These are phyloP conservation scores for Pelargonium nanum DNA, from an alignment of 345 rosid species.

Conservation along the genomic window DNA sequence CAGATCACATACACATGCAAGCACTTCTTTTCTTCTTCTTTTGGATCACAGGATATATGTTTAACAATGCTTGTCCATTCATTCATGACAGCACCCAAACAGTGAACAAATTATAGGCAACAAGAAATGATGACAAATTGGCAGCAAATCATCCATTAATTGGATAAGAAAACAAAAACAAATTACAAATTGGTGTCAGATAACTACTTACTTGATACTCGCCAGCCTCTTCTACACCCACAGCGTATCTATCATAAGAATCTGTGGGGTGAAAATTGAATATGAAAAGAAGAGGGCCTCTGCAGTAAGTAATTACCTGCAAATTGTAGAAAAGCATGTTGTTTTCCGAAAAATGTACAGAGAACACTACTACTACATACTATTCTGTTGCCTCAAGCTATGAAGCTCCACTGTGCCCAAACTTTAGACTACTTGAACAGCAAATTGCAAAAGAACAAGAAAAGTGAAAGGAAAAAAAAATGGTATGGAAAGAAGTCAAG, in stretches of 20 bases:
- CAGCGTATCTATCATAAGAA: constrained; percentile 40
- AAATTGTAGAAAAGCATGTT: constrained; percentile 8
- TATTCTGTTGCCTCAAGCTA: neutral
- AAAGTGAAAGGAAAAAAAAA: too few relatives aligned
- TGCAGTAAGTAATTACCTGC: constrained; percentile 67
- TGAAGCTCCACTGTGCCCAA: neutral
- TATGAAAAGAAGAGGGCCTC: constrained; percentile 84
- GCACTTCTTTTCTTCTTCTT: too few relatives aligned
- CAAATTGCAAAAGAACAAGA: too few relatives aligned
- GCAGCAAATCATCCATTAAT: neutral
- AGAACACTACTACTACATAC: neutral
- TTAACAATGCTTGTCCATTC: too few relatives aligned
- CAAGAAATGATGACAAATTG: neutral
- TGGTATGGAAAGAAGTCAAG: too few relatives aligned
- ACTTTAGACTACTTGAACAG: neutral
- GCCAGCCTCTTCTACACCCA: constrained; percentile 95
- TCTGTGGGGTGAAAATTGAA: constrained; percentile 86
- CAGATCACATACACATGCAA: too few relatives aligned
- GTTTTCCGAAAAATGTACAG: neutral
- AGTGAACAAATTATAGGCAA: neutral
- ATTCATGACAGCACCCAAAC: too few relatives aligned
- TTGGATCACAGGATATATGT: too few relatives aligned
- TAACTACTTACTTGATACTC: constrained; percentile 59
- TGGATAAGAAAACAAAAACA: too few relatives aligned
- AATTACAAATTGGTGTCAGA: neutral